These are phyloP conservation scores for Kazachstania kunashirensis DNA, from an alignment of 805 yeast genomes.

Conservation along the genomic window DNA sequence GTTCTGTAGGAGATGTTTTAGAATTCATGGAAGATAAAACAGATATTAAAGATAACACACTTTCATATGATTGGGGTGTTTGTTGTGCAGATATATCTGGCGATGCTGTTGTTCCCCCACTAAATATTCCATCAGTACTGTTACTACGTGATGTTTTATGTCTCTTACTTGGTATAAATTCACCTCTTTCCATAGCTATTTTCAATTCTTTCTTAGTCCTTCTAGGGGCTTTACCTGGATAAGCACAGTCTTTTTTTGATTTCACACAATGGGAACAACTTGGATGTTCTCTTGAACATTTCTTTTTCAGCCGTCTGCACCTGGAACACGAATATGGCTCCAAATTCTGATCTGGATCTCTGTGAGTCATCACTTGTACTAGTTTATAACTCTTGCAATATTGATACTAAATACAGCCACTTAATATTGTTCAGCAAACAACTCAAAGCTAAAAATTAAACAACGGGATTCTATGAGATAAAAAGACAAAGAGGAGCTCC, in stretches of 20 bases:
- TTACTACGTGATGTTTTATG: neutral
- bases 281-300: slow-evolving; percentile 38
- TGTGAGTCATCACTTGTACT: neutral
- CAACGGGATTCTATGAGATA: too few relatives aligned
- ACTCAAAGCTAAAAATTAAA: too few relatives aligned
- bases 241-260: slow-evolving; percentile 31
- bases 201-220: slow-evolving; percentile 29
- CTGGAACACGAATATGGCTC: slow-evolving; percentile 36
- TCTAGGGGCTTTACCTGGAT: slow-evolving; percentile 37
- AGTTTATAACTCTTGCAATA: too few relatives aligned
- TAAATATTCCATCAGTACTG: neutral
- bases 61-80: slow-evolving; percentile 5
- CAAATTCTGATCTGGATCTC: neutral
- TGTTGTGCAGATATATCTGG: neutral
- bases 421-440: too few relatives aligned
- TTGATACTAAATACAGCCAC: too few relatives aligned
- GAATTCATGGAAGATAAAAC: slow-evolving; percentile 6
- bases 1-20: neutral
- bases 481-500: too few relatives aligned
- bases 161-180: slow-evolving; percentile 11
- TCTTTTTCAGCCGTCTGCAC: slow-evolving; percentile 41
- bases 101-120: neutral
- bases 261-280: slow-evolving; percentile 36
- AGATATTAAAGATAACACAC: slow-evolving; percentile 16
- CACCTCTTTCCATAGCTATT: slow-evolving; percentile 20